Evolutionary conservation across 805 yeast species (phyloP).

Genomic region (Candida saitoana): DNA sequence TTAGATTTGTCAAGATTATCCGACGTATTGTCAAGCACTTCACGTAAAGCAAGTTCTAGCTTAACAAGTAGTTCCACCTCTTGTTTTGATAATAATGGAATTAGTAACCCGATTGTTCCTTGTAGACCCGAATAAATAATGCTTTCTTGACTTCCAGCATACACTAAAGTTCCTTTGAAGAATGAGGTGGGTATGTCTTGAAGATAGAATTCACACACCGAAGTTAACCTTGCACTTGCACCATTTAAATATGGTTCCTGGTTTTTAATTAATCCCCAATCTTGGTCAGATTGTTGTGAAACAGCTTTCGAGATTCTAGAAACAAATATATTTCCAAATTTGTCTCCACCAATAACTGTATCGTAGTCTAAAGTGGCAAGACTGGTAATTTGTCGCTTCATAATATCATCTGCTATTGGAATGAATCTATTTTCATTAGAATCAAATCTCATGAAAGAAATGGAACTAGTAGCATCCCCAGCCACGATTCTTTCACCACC

Average conservation of each 20-base stretch:
- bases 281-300: conserved; percentile 49
- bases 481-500: conserved; percentile 57
- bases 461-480: conserved; percentile 70
- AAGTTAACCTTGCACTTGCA: conserved; percentile 47
- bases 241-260: conserved; percentile 43
- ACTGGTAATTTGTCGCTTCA: conserved; percentile 63
- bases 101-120: conserved; percentile 73
- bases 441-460: conserved; percentile 54
- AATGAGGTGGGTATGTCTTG: conserved; percentile 71
- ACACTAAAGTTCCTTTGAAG: conserved; percentile 45
- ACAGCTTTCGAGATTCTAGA: conserved; percentile 55
- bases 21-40: conserved; percentile 21
- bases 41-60: conserved; percentile 47
- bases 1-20: conserved; percentile 22
- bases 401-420: conserved; percentile 65
- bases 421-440: conserved; percentile 46
- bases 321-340: conserved; percentile 75
- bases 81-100: conserved; percentile 59
- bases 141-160: conserved; percentile 57
- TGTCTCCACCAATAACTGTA: conserved; percentile 81
- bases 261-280: conserved; percentile 31
- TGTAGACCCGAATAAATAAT: conserved; percentile 72
- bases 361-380: conserved; percentile 62
- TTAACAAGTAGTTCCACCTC: conserved; percentile 59
- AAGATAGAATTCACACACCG: conserved; percentile 54